Evolutionary conservation across 1,284 basidiomycete genomes (phyloP), one percentile per base, ranked within the genome.

Genomic region (Butyriboletus appendiculatus): DNA sequence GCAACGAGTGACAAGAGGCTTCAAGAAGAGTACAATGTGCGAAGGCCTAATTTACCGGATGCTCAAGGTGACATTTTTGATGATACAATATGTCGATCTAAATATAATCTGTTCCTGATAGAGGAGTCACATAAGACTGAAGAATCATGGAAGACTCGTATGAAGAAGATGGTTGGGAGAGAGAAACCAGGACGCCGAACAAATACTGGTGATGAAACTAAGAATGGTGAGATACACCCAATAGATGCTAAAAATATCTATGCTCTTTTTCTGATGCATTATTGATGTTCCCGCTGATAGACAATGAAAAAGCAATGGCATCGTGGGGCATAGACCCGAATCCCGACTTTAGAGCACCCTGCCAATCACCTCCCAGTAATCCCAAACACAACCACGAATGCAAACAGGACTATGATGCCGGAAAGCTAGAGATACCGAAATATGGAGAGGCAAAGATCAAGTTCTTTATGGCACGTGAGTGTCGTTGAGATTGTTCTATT

Each of bases 401-500:
- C 24, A 61, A 48, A 37, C 42, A 38, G 18, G 58, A 18, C 16
- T 3, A 43, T 58, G 28, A 28, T 28, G 28, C 9, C 28, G 2
- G 10, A 16, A 40, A 1, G 9, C 32, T 59, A 59, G n/a, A 33
- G 58, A 60, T 4, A 45, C 18, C 2, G 28, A 0, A 28, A 28
- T 10, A 28, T 28, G 28, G 9, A 33, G n/a, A 0, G n/a, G 59
- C 55, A 9, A 18, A 24, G 1, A 52, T 59, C 26, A 39, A 8
- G 32, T 58, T 61, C 28, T 63, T 58, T 14, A 8, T 57, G 35
- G 50, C 60, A 35, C 4, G 57, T 62, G 33, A 45, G 57, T 45
- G 11, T 16, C 3, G 28, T 16, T 5, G 6, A 30, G 3, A 24
- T 9, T 11, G 10, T 40, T 12, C 8, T 7, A n/a, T 12, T 7